These are phyloP conservation scores for Phaeotremella fagi DNA, from an alignment of 768 basidiomycete species.

Conservation along the genomic window DNA sequence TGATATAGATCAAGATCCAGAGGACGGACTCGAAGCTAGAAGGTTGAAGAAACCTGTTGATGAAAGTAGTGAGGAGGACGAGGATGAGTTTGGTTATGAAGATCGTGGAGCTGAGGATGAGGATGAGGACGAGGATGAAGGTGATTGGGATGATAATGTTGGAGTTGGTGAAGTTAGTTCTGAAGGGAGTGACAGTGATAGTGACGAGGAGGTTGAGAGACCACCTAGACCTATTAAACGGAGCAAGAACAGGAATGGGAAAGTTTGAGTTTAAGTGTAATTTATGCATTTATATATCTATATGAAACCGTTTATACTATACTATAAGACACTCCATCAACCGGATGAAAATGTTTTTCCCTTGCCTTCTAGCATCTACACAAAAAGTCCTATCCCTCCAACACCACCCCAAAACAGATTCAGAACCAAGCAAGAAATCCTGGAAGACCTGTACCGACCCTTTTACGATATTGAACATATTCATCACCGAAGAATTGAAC, in stretches of 20 bases:
- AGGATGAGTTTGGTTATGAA: constrained; percentile 51
- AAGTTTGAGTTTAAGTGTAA: background rate
- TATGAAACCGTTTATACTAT: too few relatives aligned
- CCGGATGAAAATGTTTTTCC: too few relatives aligned
- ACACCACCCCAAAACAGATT: too few relatives aligned
- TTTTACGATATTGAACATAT: constrained; percentile 68
- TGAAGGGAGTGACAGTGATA: constrained; percentile 13
- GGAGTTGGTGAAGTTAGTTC: constrained; percentile 15
- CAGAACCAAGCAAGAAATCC: constrained; percentile 1
- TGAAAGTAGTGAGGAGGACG: constrained; percentile 42
- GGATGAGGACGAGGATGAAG: constrained; percentile 24
- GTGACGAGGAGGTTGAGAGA: constrained; percentile 13
- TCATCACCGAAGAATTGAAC: constrained; percentile 84
- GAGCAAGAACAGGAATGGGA: too few relatives aligned
- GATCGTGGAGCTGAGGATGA: constrained; percentile 48
- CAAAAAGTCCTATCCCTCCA: too few relatives aligned
- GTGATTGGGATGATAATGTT: constrained; percentile 18
- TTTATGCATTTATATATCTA: too few relatives aligned
- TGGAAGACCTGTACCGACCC: constrained; percentile 83
- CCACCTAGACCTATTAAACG: background rate
- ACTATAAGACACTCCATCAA: too few relatives aligned
- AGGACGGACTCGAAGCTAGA: constrained; percentile 39
- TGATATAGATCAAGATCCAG: constrained; percentile 50
- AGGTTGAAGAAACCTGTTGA: constrained; percentile 45
- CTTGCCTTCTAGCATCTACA: too few relatives aligned